Base-by-base conservation (phyloP, 352 stramenopile genomes). In the Pelagophyceae sp. region DNA sequence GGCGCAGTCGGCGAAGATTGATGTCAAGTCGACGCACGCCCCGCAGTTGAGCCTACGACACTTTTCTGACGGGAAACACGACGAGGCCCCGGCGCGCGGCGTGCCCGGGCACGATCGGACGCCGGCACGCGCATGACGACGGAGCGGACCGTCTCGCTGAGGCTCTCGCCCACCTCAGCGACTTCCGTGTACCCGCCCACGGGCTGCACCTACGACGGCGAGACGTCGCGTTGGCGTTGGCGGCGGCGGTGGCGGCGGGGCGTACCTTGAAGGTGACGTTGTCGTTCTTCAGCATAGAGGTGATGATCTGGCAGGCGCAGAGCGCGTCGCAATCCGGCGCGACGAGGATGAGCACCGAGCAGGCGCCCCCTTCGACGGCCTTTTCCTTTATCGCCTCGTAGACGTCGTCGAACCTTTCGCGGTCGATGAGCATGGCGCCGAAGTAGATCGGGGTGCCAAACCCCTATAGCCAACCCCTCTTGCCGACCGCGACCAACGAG, bases 321-420 rank as follows among this genome's bases (percentile, higher is more conserved):
- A 99, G 88, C 51, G 94, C 93, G 81, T 99, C 95, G 50, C 93
- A 91, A 78, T 97, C 93, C 20, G 95, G 82, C 64, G 94, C 92
- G 38, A 96, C 93, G 25, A 98, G 90, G 29, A 99, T 79, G 38
- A 98, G 83, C 29, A 97, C 89, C 51, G 89, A 95, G 78, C 89
- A 92, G 19, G 83, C 85, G 60, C 85, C 85, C 40, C 79, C 87
- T 76, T 89, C 84, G 72, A 92, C 82, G 61, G 87, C 89, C 64
- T 91, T 85, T 76, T 90, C 83, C 80, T 92, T 90, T 38, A 94
- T 90, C 78, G 93, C 88, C 31, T 84, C 84, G 79, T 93, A 95
- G 72, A 88, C 89, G 31, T 87, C 86, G 80, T 91, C 84, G 82
- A 95, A 93, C 77, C 93, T 87, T 58, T 93, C 88, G 2, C 67